Conservation (phyloP, 169 alveolate species). For the Plasmodium sp. region DNA sequence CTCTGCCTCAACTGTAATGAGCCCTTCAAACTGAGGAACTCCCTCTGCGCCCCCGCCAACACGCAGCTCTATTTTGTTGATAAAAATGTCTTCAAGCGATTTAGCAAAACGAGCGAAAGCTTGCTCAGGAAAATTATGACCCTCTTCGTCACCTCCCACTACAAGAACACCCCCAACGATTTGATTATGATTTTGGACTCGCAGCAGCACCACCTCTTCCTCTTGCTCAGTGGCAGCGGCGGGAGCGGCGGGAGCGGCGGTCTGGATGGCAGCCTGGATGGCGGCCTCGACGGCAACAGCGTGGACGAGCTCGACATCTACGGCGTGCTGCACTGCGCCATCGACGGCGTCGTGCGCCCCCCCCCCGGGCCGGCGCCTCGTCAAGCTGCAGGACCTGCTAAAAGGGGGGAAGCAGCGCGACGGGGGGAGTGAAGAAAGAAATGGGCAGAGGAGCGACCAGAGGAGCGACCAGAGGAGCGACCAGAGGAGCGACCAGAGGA, state of each 20-base stretch:
- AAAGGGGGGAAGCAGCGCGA: not conserved
- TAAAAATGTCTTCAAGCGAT: conserved; percentile 98
- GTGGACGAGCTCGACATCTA: conserved; percentile 75
- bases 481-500: not conserved
- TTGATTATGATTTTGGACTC: conserved; percentile 99
- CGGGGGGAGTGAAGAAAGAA: not conserved
- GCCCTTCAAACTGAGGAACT: conserved; percentile 87
- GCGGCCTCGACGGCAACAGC: not conserved
- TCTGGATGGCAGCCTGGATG: too few relatives aligned
- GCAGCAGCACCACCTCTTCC: conserved; percentile 98
- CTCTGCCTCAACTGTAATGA: conserved; percentile 97
- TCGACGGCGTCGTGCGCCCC: conserved; percentile 79
- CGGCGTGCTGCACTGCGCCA: conserved; percentile 85
- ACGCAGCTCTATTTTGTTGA: conserved; percentile 97
- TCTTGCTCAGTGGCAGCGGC: conserved; percentile 86
- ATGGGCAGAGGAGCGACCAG: not conserved
- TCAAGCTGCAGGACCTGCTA: conserved; percentile 7
- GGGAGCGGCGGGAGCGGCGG: too few relatives aligned
- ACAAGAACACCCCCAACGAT: conserved; percentile 99
- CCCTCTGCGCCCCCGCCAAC: conserved; percentile 93
- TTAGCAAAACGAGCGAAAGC: conserved; percentile 96
- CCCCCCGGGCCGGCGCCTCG: not conserved
- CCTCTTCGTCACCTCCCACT: conserved; percentile 98
- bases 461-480: not conserved
- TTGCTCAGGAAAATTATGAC: conserved; percentile 96